A percentile compares a stretch with the other conserved stretches of the same genome.
These are phyloP conservation scores for Scolecobasidium constrictum DNA, from an alignment of 2,329 filamentous ascomycete genomes.

Conservation along the genomic window DNA sequence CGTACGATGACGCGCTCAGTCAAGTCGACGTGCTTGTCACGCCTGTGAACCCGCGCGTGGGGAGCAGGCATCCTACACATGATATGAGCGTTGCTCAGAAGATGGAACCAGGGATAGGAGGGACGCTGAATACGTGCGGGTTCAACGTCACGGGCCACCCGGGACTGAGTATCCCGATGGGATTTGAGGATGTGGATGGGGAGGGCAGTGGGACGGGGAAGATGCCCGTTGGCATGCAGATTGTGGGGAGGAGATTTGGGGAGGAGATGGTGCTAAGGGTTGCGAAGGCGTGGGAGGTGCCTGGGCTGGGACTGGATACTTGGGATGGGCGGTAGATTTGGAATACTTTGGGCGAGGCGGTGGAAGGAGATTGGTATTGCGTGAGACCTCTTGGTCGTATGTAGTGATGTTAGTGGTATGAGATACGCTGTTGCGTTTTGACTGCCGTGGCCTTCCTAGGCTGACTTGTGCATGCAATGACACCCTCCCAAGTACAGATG, in stretches of 20 bases:
- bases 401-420: too few relatives aligned
- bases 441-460: too few relatives aligned
- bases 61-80: slow-evolving; percentile 28
- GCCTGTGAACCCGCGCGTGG: slow-evolving; percentile 36
- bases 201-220: slow-evolving; percentile 22
- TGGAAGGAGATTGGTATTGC: too few relatives aligned
- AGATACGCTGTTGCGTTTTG: too few relatives aligned
- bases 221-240: slow-evolving; percentile 26
- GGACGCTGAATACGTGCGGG: slow-evolving; percentile 20
- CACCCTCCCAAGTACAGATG: too few relatives aligned
- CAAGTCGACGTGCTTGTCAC: slow-evolving; percentile 39
- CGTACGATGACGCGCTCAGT: slow-evolving; percentile 35
- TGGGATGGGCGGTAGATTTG: slow-evolving; percentile 15
- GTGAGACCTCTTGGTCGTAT: too few relatives aligned
- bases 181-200: slow-evolving; percentile 31
- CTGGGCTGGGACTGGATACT: slow-evolving; percentile 16
- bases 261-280: slow-evolving; percentile 23
- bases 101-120: slow-evolving; percentile 19
- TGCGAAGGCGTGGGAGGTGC: slow-evolving; percentile 24
- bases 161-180: slow-evolving; percentile 19
- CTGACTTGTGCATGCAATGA: too few relatives aligned
- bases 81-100: slow-evolving; percentile 27
- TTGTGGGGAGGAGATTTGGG: slow-evolving; percentile 23
- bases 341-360: too few relatives aligned
- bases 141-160: slow-evolving; percentile 23